Evolutionary conservation across 352 stramenopile genomes (phyloP), one percentile per base, ranked within the genome.

Genomic region (Hyphochytrium catenoides): DNA sequence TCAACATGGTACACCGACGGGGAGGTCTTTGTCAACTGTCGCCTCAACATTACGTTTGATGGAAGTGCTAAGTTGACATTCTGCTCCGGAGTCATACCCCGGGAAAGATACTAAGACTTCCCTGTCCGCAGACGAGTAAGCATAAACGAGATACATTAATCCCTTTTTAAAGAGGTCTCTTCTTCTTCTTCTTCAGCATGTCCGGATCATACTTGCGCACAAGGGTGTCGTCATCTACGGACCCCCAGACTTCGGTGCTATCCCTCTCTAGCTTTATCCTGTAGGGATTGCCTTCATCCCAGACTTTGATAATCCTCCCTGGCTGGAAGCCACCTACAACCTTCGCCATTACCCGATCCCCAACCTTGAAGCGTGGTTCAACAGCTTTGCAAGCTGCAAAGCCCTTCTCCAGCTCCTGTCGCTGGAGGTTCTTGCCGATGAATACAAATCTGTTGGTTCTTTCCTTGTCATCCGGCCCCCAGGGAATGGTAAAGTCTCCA

Each of bases 401-500:
- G 3, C 47, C 54, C 6, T 52, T 43, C 0, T 48, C 56, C 30
- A 84, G 56, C 17, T 56, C 45, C 26, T 59, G 39, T 16, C 58
- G 59, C 44, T 82, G 66, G 26, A 85, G 63, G 33, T 74, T 61
- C 42, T 77, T 74, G 26, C 85, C 85, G 57, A 95, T 95, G 48
- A 95, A 95, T 24, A 95, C 85, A 52, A 93, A 88, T 25, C 88
- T 83, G 38, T 78, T 88, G 33, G 81, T 44, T 19, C 73, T 56
- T 20, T 54, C 42, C 4, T 33, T 49, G 47, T 92, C 81, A 9
- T 47, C 59, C n/a, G 57, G 48, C 1, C 46, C 55, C 82, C 82
- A 95, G 23, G 60, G 59, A 11, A 67, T 71, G 25, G 67, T 54
- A 21, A 79, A 75, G 26, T 74, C 65, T 34, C 82, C 81, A 54